phyloP scores from a whole-genome alignment of 2,329 filamentous ascomycete species.

The Dothiorella sarmentorum region DNA sequence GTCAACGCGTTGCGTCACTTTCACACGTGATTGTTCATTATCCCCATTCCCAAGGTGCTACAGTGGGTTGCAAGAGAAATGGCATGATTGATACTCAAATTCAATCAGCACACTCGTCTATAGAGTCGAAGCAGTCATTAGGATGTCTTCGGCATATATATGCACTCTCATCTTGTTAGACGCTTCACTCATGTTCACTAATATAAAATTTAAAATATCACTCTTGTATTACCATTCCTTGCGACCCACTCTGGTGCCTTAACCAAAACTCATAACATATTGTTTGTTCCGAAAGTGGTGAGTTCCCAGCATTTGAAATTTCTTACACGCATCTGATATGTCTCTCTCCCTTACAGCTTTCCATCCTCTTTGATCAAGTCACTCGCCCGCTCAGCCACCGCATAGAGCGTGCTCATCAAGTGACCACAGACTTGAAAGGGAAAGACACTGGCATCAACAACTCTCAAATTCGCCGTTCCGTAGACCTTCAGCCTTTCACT shows the following conservation, averaged over 20 bases:
- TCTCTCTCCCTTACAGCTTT: background rate
- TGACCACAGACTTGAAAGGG: conserved; percentile 32
- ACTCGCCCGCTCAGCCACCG: conserved; percentile 31
- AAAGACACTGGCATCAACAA: conserved; percentile 32
- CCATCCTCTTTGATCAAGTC: conserved; percentile 28
- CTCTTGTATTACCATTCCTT: too few species aligned
- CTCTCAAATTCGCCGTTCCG: conserved; percentile 30
- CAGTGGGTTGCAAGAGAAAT: background rate
- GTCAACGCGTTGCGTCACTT: conserved; percentile 2
- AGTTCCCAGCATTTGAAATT: too few species aligned
- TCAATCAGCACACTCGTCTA: too few species aligned
- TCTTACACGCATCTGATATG: background rate
- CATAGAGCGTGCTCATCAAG: conserved; percentile 31
- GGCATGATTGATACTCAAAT: too few species aligned
- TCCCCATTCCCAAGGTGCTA: background rate
- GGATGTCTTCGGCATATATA: too few species aligned
- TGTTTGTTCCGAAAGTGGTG: too few species aligned
- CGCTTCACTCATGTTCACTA: too few species aligned
- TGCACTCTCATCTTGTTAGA: too few species aligned
- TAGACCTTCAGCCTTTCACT: conserved; percentile 28
- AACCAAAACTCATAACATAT: too few species aligned
- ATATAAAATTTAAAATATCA: too few species aligned
- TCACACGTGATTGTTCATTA: background rate
- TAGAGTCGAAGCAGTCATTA: too few species aligned
- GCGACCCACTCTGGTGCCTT: too few species aligned